phyloP scores from a whole-genome alignment of 805 yeast genomes.

The Pichia exigua region DNA sequence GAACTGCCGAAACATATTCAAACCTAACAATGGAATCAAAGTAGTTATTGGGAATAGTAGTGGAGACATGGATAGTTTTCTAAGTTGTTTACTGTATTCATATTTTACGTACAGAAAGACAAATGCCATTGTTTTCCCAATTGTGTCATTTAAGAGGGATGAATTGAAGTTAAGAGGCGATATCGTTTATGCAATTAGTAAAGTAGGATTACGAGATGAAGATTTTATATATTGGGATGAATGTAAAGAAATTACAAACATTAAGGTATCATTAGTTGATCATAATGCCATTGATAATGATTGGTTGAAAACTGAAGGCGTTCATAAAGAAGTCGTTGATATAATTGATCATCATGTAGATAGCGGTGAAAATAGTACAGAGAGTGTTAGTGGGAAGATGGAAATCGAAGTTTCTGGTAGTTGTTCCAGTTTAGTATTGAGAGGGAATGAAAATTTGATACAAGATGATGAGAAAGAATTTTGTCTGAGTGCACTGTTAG shows the following conservation, averaged over 20 bases:
- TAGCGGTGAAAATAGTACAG: constrained; percentile 29
- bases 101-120: constrained; percentile 36
- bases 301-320: constrained; percentile 6
- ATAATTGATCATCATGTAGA: constrained; percentile 90
- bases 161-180: constrained; percentile 72
- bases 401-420: constrained; percentile 57
- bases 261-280: constrained; percentile 53
- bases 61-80: constrained; percentile 76
- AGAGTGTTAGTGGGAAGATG: neutral
- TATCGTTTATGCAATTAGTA: constrained; percentile 44
- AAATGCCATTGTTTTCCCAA: constrained; percentile 44
- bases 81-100: constrained; percentile 62
- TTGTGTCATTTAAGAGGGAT: constrained; percentile 59
- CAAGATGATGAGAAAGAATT: constrained; percentile 1
- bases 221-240: constrained; percentile 65
- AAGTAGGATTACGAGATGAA: constrained; percentile 38
- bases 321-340: constrained; percentile 35
- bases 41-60: constrained; percentile 78
- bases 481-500: constrained; percentile 3
- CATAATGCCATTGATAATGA: constrained; percentile 42
- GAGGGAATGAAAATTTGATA: neutral
- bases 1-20: neutral
- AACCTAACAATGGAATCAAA: neutral
- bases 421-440: constrained; percentile 65
- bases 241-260: constrained; percentile 24